These are phyloP conservation scores for Umbelopsis sp. DNA, from an alignment of 192 early-diverging fungal species.

Conservation along the genomic window DNA sequence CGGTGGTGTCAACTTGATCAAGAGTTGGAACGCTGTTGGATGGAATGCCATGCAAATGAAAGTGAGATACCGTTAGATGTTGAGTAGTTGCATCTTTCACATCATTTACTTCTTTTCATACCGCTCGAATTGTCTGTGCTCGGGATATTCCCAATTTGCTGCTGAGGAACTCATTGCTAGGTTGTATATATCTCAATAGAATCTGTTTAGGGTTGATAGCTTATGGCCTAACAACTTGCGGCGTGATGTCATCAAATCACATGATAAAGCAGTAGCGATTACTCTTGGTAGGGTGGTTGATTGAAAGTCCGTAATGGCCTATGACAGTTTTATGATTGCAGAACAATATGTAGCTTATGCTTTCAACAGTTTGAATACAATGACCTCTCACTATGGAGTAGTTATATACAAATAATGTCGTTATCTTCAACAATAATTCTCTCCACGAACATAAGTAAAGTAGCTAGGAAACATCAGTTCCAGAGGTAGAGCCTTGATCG, in stretches of 20 bases:
- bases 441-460: too few relatives aligned
- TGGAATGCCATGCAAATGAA: neutral
- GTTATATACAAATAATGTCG: too few relatives aligned
- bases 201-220: slow-evolving; percentile 1
- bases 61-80: neutral
- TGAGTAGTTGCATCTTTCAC: neutral
- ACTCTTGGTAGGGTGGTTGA: too few relatives aligned
- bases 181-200: neutral
- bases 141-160: slow-evolving; percentile 43
- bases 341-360: too few relatives aligned
- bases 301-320: too few relatives aligned
- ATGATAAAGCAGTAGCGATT: neutral
- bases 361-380: too few relatives aligned
- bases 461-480: too few relatives aligned
- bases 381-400: too few relatives aligned
- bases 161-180: slow-evolving; percentile 19
- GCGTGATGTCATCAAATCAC: neutral
- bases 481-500: too few relatives aligned
- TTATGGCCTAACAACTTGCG: neutral
- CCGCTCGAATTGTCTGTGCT: slow-evolving; percentile 43
- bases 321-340: too few relatives aligned
- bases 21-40: slow-evolving; percentile 35
- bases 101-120: neutral
- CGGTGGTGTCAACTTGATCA: slow-evolving; percentile 39
- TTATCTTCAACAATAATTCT: too few relatives aligned